Percentiles rank a stretch among this genome's conserved stretches.
phyloP scores from a whole-genome alignment of 1,284 basidiomycete species.

The Fomitopsis pinicola region DNA sequence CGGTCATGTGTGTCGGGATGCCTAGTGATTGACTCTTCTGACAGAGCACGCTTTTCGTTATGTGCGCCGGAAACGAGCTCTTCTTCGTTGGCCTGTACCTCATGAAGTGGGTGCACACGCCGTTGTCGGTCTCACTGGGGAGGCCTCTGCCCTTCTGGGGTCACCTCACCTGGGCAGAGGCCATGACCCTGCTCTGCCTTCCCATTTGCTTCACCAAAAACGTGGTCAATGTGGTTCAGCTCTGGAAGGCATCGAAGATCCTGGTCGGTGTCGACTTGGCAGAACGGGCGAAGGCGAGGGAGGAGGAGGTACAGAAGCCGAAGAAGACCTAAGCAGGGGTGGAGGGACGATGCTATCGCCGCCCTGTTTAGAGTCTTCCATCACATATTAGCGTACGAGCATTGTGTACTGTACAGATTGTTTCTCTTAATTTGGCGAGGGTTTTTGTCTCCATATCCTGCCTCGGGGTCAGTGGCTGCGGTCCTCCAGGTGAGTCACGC shows the following conservation, averaged over 20 bases:
- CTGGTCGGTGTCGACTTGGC: conserved; percentile 87
- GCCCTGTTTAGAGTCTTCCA: background rate
- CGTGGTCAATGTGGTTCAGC: conserved; percentile 92
- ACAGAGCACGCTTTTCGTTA: conserved; percentile 83
- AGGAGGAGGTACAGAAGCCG: conserved; percentile 31
- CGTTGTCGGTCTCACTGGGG: conserved; percentile 43
- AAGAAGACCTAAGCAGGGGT: conserved; percentile 17
- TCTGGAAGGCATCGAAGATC: conserved; percentile 98
- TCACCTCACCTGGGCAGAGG: conserved; percentile 76
- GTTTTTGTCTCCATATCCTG: background rate
- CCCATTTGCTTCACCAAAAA: conserved; percentile 87
- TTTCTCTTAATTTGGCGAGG: background rate
- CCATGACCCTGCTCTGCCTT: conserved; percentile 63
- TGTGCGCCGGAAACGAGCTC: conserved; percentile 96
- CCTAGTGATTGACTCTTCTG: background rate
- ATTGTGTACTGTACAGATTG: background rate
- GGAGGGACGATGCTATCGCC: background rate
- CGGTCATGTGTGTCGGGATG: background rate
- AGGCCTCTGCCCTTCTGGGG: conserved; percentile 28
- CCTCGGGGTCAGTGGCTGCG: background rate
- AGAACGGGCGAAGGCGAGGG: conserved; percentile 70
- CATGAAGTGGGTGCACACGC: conserved; percentile 78
- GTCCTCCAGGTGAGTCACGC: background rate
- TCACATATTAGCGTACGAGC: background rate
- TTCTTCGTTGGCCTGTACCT: conserved; percentile 97